Evolutionary conservation across 2,329 filamentous ascomycete genomes (phyloP).

Genomic region (Blastomyces gilchristii): DNA sequence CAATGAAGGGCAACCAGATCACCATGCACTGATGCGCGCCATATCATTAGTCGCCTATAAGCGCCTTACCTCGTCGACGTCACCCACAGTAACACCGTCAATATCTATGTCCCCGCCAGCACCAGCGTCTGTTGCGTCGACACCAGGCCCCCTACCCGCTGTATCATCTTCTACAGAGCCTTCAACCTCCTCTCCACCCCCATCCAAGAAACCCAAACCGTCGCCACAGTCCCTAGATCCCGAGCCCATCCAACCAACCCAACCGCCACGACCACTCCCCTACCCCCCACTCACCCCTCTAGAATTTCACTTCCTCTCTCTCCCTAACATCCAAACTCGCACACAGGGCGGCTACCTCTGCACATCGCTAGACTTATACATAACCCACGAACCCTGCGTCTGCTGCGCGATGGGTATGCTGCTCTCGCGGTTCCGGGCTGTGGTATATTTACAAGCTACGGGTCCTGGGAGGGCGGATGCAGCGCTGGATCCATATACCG

Average conservation of each 20-base stretch:
- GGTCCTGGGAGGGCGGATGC: constrained; percentile 49
- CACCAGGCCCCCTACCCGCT: background rate
- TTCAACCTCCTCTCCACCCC: constrained; percentile 1
- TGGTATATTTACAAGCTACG: constrained; percentile 54
- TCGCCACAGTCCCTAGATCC: background rate
- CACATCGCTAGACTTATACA: constrained; percentile 83
- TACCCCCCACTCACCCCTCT: constrained; percentile 19
- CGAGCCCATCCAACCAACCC: background rate
- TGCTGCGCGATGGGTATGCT: constrained; percentile 96
- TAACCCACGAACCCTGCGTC: constrained; percentile 90
- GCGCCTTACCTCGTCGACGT: constrained; percentile 24
- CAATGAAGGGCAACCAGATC: constrained; percentile 34
- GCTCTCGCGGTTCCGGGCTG: constrained; percentile 81
- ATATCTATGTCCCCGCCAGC: background rate
- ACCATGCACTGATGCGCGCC: constrained; percentile 39
- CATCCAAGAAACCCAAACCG: constrained; percentile 3
- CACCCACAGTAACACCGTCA: constrained; percentile 4
- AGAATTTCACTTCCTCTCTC: constrained; percentile 42
- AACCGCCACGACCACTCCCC: background rate
- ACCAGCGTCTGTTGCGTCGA: background rate
- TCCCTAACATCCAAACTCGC: constrained; percentile 54
- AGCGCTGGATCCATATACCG: constrained; percentile 20
- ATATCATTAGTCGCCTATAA: constrained; percentile 34
- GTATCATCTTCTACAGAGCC: background rate
- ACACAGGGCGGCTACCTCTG: constrained; percentile 85